These are phyloP conservation scores for Diplodia sapinea DNA, from an alignment of 2,329 filamentous ascomycete genomes.

Conservation along the genomic window DNA sequence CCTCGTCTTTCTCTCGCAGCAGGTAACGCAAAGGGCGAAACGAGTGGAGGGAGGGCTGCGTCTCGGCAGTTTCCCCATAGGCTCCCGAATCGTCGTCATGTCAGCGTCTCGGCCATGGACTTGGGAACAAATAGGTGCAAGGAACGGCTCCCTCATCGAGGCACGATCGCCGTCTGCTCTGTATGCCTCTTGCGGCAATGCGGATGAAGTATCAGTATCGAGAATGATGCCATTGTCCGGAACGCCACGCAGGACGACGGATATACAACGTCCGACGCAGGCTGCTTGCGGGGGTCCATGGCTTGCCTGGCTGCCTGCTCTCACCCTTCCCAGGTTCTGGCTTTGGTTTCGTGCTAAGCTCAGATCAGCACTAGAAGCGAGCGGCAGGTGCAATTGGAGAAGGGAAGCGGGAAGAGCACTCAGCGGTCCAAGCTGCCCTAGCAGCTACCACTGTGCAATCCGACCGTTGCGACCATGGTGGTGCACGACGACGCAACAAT, in stretches of 20 bases:
- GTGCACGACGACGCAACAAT: neutral
- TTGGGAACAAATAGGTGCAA: neutral
- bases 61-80: conserved; percentile 1
- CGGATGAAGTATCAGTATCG: neutral
- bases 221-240: neutral
- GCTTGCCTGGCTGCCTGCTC: neutral
- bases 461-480: neutral
- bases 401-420: neutral
- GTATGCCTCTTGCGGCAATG: neutral
- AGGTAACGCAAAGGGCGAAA: neutral
- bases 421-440: neutral
- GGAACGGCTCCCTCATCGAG: neutral
- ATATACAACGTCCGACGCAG: conserved; percentile 5
- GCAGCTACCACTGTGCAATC: conserved; percentile 1
- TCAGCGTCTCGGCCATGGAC: conserved; percentile 12
- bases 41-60: neutral
- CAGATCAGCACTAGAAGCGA: conserved; percentile 19
- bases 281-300: neutral
- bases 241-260: conserved; percentile 19
- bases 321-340: neutral
- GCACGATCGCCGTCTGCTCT: neutral
- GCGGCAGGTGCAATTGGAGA: neutral
- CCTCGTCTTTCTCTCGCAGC: neutral
- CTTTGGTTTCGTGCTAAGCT: conserved; percentile 7
- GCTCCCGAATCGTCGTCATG: neutral